Base-by-base conservation (phyloP, 1,284 basidiomycete species). In the Ceratobasidium sp. region DNA sequence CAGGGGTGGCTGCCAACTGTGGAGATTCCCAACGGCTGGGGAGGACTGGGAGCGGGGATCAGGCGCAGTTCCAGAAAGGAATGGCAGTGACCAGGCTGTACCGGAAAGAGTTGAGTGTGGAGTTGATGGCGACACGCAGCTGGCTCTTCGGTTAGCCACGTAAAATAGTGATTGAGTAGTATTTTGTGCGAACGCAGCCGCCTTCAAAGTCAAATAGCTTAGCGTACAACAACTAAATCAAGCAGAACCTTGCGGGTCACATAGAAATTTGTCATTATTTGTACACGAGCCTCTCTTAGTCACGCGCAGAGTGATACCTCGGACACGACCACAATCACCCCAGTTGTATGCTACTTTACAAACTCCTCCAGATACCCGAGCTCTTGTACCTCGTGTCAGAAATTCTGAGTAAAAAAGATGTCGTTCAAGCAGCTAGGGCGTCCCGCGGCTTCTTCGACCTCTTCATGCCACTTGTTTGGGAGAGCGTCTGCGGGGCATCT, bases 291-390 rank as follows among this genome's bases (percentile, higher is more conserved):
- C 6, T 50, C 48, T 50, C 20, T 50, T 20, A 1, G 16, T 50
- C 10, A 50, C 48, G 20, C 20, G 44, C 44, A 46, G 8, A 16
- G 44, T 16, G 44, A 46, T 46, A 46, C 10, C 44, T 46, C 44
- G 20, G 20, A 50, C 14, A 50, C 48, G 16, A 50, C 44, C 2
- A 3, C 48, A 20, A 50, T 3, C 30, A 27, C 30, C 16, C 18
- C 16, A 18, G 16, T 30, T 30, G 35, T 33, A 60, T 60, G 57
- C 18, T 27, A 60, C 27, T 38, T 60, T 4, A 27, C 30, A 3
- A 18, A 27, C 57, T 60, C 57, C 57, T 65, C 18, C 62, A 46
- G 41, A 65, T 65, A 41, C 62, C 62, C 3, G 62, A 65, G 41
- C 38, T 65, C 27, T 41, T 48, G n/a, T 23, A 23, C 20, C 38